Evolutionary conservation across 208 protist species (phyloP).

Genomic region (Tetramitus jugosus): DNA sequence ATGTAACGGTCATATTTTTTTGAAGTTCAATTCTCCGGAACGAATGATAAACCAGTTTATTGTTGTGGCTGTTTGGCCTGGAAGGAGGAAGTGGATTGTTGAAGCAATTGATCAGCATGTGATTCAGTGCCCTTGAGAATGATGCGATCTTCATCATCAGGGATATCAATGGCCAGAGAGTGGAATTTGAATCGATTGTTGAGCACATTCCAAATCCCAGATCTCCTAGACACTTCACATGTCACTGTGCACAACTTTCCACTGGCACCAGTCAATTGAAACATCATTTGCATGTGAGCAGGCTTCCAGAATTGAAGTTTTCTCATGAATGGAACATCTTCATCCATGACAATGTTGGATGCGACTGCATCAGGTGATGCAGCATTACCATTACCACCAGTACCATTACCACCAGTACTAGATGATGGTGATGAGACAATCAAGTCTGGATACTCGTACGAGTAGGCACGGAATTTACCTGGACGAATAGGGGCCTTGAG

Average conservation of each 20-base stretch:
- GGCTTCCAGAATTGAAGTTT: constrained; percentile 20
- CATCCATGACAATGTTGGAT: too few relatives aligned
- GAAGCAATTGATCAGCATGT: too few relatives aligned
- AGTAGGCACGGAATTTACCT: constrained; percentile 10
- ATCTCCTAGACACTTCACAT: background rate
- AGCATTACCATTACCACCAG: background rate
- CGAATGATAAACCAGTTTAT: too few relatives aligned
- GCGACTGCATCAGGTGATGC: too few relatives aligned
- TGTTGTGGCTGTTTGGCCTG: too few relatives aligned
- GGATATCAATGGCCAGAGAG: constrained; percentile 1
- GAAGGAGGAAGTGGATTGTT: too few relatives aligned
- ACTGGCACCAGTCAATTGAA: background rate
- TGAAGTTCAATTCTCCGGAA: too few relatives aligned
- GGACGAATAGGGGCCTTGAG: background rate
- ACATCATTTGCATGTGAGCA: background rate
- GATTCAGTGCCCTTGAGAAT: background rate
- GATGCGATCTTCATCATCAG: background rate
- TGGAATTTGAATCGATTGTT: constrained; percentile 14
- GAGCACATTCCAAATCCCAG: background rate
- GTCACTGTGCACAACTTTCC: background rate
- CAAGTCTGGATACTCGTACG: background rate
- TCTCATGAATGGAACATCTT: background rate
- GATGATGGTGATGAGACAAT: background rate
- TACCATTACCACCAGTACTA: background rate
- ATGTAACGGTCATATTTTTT: too few relatives aligned